Evolutionary conservation across 2,329 filamentous ascomycete genomes (phyloP).

Genomic region (Cercospora berteroae): DNA sequence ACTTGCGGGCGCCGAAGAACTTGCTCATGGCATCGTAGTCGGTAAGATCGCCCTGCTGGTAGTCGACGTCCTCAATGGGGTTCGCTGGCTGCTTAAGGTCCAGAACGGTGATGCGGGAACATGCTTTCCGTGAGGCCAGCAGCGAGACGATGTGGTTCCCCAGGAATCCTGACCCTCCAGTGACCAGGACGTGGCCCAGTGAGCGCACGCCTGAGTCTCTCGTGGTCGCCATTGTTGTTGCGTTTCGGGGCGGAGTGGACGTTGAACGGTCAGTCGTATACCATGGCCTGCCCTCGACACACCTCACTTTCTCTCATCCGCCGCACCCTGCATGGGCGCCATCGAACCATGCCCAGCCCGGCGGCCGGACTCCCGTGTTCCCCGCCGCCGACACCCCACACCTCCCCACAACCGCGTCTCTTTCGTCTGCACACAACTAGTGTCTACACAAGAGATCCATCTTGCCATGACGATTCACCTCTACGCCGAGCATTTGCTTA

Average conservation of each 20-base stretch:
- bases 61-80: constrained; percentile 45
- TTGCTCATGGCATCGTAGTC: constrained; percentile 42
- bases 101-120: constrained; percentile 48
- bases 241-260: not conserved
- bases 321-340: not conserved
- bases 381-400: not conserved
- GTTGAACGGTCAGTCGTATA: not conserved
- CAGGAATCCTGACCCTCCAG: constrained; percentile 54
- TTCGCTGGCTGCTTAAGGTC: constrained; percentile 47
- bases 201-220: constrained; percentile 30
- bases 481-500: constrained; percentile 60
- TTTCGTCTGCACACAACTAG: not conserved
- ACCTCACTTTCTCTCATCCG: not conserved
- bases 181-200: constrained; percentile 49
- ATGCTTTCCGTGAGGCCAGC: constrained; percentile 43
- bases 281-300: not conserved
- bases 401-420: not conserved
- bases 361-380: not conserved
- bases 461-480: constrained; percentile 41
- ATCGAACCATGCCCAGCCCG: constrained; percentile 13
- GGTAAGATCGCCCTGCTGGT: constrained; percentile 53
- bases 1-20: constrained; percentile 46
- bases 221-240: constrained; percentile 9
- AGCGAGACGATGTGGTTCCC: constrained; percentile 52
- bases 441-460: not conserved